Conservation (phyloP, 2,329 filamentous ascomycete species). For the Sordariomycetes sp. region DNA sequence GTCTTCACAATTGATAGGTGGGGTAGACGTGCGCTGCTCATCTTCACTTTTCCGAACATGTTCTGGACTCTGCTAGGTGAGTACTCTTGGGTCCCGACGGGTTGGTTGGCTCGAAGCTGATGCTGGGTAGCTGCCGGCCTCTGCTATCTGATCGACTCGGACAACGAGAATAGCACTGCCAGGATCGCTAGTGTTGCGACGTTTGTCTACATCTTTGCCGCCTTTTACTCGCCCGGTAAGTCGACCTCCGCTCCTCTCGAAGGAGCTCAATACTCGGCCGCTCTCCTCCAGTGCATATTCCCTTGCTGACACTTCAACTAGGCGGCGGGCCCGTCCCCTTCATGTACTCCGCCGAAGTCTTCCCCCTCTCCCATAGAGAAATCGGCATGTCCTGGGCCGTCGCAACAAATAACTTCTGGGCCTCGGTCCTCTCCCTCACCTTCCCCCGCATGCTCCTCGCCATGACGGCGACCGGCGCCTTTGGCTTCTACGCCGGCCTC, state of each 20-base stretch:
- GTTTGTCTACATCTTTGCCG: slow-evolving; percentile 52
- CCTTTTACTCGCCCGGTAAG: slow-evolving; percentile 48
- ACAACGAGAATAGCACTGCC: slow-evolving; percentile 18
- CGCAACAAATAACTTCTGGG: slow-evolving; percentile 44
- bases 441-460: slow-evolving; percentile 32
- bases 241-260: background rate
- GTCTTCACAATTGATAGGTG: slow-evolving; percentile 56
- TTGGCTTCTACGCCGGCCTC: slow-evolving; percentile 38
- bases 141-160: slow-evolving; percentile 19
- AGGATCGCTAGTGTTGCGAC: slow-evolving; percentile 41
- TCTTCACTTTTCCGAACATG: slow-evolving; percentile 57
- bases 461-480: slow-evolving; percentile 21
- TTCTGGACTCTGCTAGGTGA: slow-evolving; percentile 36
- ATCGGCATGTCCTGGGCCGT: slow-evolving; percentile 52
- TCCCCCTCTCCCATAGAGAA: slow-evolving; percentile 49
- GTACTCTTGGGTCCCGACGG: background rate
- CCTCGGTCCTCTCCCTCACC: slow-evolving; percentile 33
- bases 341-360: slow-evolving; percentile 49
- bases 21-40: slow-evolving; percentile 45
- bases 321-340: slow-evolving; percentile 48
- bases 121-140: slow-evolving; percentile 18
- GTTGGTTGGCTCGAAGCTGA: slow-evolving; percentile 4
- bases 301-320: background rate
- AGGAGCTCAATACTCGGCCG: no score
- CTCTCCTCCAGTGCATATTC: background rate